These are phyloP conservation scores for Cocos nucifera DNA, from an alignment of 176 grass and related monocot species.

Conservation along the genomic window DNA sequence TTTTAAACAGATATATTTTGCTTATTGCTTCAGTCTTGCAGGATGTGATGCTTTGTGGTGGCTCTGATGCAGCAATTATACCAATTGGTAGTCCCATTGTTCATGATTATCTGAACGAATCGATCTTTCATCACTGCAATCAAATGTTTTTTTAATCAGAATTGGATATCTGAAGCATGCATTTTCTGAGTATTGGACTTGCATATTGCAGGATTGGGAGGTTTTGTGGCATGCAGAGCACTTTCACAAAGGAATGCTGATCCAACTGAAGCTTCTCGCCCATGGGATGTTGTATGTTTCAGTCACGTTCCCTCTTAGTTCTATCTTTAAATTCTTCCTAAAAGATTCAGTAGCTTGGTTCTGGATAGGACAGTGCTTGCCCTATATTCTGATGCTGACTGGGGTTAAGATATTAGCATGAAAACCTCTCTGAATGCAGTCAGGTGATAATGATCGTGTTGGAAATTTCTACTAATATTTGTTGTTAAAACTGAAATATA, in stretches of 20 bases:
- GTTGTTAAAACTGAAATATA: too few relatives aligned
- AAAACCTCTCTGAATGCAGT: too few relatives aligned
- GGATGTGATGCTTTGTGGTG: conserved; percentile 99
- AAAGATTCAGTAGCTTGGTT: background rate
- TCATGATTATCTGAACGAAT: too few relatives aligned
- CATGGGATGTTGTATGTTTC: conserved; percentile 83
- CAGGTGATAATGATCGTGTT: too few relatives aligned
- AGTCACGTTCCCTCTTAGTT: background rate
- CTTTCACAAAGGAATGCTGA: conserved; percentile 93
- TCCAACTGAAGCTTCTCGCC: conserved; percentile 91
- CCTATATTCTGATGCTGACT: background rate
- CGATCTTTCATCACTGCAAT: too few relatives aligned
- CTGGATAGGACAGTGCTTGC: background rate
- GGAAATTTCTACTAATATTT: too few relatives aligned
- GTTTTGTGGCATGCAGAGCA: conserved; percentile 97
- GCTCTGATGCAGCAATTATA: conserved; percentile 91
- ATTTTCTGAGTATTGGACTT: background rate
- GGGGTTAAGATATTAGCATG: too few relatives aligned
- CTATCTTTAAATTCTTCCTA: background rate
- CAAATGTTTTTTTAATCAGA: background rate
- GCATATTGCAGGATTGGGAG: conserved; percentile 62
- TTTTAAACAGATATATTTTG: conserved; percentile 10
- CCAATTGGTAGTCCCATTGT: conserved; percentile 49
- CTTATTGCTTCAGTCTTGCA: conserved; percentile 29
- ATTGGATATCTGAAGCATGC: conserved; percentile 7